phyloP scores from a whole-genome alignment of 2,329 filamentous ascomycete genomes.

The Ambrosiella xylebori region DNA sequence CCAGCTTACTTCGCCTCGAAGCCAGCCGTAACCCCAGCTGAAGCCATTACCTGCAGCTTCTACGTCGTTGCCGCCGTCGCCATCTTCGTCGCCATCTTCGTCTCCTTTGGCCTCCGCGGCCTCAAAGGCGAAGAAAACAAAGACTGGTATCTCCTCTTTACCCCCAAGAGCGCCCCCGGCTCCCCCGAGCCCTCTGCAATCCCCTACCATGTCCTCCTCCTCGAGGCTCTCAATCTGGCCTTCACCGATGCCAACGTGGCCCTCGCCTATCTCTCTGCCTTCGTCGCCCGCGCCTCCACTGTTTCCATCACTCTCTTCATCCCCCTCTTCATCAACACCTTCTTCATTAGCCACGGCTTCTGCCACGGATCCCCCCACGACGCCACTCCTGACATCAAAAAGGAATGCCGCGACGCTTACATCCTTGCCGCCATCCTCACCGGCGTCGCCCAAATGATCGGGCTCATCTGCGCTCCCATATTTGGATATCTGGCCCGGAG shows the following conservation, averaged over 20 bases:
- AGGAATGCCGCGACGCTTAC: constrained; percentile 73
- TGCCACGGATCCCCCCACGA: constrained; percentile 52
- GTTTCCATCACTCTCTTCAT: constrained; percentile 93
- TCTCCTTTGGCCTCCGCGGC: constrained; percentile 58
- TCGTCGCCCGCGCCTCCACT: constrained; percentile 84
- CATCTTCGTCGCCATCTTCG: constrained; percentile 53
- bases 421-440: constrained; percentile 74
- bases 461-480: constrained; percentile 65
- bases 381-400: constrained; percentile 57
- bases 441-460: constrained; percentile 73
- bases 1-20: constrained; percentile 61
- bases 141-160: constrained; percentile 41
- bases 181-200: constrained; percentile 18
- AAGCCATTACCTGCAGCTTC: constrained; percentile 69
- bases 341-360: constrained; percentile 65
- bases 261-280: constrained; percentile 80
- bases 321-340: constrained; percentile 80
- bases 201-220: constrained; percentile 42
- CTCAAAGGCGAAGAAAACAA: constrained; percentile 62
- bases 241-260: constrained; percentile 62
- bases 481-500: constrained; percentile 75
- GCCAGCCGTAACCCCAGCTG: constrained; percentile 51
- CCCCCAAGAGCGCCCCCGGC: neutral
- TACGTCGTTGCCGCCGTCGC: constrained; percentile 68
- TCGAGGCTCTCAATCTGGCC: constrained; percentile 49